Conservation (phyloP, 805 yeast species). For the Wickerhamomyces subpelliculosus region DNA sequence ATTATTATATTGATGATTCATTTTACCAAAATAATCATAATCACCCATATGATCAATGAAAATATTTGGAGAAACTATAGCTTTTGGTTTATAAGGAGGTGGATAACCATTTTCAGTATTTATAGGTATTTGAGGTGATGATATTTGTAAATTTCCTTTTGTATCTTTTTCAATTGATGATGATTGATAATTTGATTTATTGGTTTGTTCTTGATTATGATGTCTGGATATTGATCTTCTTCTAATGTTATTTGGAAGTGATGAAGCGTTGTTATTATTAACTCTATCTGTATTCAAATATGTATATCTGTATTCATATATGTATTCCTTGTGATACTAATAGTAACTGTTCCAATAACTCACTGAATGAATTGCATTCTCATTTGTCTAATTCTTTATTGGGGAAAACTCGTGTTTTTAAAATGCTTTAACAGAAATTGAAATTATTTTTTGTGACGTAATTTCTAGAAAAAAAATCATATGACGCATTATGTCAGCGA, state of each 20-base stretch:
- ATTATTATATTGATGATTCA: neutral
- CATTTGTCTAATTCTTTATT: too few relatives aligned
- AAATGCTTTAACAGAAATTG: too few relatives aligned
- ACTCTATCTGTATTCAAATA: too few relatives aligned
- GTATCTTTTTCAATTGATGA: neutral
- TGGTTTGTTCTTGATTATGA: too few relatives aligned
- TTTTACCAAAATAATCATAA: slow-evolving; percentile 9
- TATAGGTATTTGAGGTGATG: neutral
- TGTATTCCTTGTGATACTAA: too few relatives aligned
- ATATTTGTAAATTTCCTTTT: neutral
- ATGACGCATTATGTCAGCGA: too few relatives aligned
- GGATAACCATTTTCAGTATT: neutral
- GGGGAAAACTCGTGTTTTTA: too few relatives aligned
- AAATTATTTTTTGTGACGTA: too few relatives aligned
- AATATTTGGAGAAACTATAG: slow-evolving; percentile 11
- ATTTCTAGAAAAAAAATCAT: too few relatives aligned
- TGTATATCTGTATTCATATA: too few relatives aligned
- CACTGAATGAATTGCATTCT: too few relatives aligned
- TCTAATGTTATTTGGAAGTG: neutral
- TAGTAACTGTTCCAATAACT: too few relatives aligned
- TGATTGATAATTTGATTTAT: neutral
- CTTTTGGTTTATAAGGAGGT: neutral
- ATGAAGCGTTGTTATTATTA: slow-evolving; percentile 1
- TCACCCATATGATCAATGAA: slow-evolving; percentile 9
- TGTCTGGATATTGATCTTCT: neutral